Conservation (phyloP, 345 rosid species). For the Corchorus olitorius region DNA sequence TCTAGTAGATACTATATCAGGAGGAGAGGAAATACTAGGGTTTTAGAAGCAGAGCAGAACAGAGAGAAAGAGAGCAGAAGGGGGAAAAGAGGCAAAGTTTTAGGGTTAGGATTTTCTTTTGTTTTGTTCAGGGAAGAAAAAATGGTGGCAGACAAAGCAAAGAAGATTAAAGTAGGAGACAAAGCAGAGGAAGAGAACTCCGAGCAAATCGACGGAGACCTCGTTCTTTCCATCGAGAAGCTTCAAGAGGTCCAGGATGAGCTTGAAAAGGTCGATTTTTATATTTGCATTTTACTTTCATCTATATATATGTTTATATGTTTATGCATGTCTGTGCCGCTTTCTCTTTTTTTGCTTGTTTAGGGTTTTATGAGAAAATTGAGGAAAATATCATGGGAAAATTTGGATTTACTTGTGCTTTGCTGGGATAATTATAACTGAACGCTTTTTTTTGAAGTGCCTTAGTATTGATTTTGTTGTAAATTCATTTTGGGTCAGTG, state of each 20-base stretch:
- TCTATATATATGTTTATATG: background rate
- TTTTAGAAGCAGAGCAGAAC: constrained; percentile 28
- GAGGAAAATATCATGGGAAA: background rate
- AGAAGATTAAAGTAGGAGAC: constrained; percentile 71
- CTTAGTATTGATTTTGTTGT: background rate
- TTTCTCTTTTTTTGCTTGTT: background rate
- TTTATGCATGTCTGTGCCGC: background rate
- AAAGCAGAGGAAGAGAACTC: constrained; percentile 64
- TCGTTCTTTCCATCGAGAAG: constrained; percentile 87
- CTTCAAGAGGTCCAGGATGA: constrained; percentile 97
- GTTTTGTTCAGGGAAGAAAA: background rate
- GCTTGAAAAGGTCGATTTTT: constrained; percentile 70
- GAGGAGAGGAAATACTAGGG: constrained; percentile 36
- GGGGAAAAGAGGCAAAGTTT: background rate
- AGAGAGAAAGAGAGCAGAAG: background rate
- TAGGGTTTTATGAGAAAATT: constrained; percentile 12
- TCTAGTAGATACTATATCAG: constrained; percentile 23
- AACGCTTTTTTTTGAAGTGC: background rate
- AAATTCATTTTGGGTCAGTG: background rate
- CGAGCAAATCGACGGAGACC: constrained; percentile 72
- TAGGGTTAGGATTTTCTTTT: constrained; percentile 27
- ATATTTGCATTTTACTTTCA: background rate
- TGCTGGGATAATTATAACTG: background rate
- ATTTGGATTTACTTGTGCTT: background rate
- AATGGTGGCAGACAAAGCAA: constrained; percentile 86